A percentile compares a stretch with the other conserved stretches of the same genome.
Conservation (phyloP, 805 yeast species). For the Yarrowia alimentaria region DNA sequence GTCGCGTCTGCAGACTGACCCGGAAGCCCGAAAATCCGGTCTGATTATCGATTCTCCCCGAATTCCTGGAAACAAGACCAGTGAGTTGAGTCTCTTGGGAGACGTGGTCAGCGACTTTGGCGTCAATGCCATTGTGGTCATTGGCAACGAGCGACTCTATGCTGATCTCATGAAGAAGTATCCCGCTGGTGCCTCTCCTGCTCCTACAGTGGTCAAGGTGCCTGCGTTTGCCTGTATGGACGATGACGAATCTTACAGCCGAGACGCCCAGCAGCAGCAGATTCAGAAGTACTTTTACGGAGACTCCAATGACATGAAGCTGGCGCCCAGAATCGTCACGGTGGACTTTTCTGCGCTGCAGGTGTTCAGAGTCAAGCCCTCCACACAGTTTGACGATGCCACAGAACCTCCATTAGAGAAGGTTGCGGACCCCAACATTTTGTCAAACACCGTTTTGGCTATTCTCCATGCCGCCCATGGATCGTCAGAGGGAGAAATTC, state of each 20-base stretch:
- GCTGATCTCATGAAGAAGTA: slow-evolving; percentile 57
- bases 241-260: slow-evolving; percentile 61
- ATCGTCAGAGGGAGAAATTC: slow-evolving; percentile 47
- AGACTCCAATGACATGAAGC: slow-evolving; percentile 47
- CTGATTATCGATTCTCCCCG: slow-evolving; percentile 72
- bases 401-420: slow-evolving; percentile 41
- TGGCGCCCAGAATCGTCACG: slow-evolving; percentile 85
- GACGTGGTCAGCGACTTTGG: slow-evolving; percentile 59
- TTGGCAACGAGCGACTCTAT: slow-evolving; percentile 72
- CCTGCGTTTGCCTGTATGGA: slow-evolving; percentile 78
- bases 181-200: slow-evolving; percentile 16
- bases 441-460: slow-evolving; percentile 78
- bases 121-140: slow-evolving; percentile 59
- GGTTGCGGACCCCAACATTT: slow-evolving; percentile 42
- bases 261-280: slow-evolving; percentile 70
- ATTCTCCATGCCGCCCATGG: slow-evolving; percentile 48
- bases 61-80: slow-evolving; percentile 43
- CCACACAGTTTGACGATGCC: slow-evolving; percentile 30
- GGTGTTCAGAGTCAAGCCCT: slow-evolving; percentile 47
- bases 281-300: slow-evolving; percentile 93
- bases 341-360: slow-evolving; percentile 60
- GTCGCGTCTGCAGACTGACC: slow-evolving; percentile 52
- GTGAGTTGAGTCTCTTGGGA: slow-evolving; percentile 48
- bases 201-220: slow-evolving; percentile 54
- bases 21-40: slow-evolving; percentile 49